Conservation (phyloP, 129 eudicot species). For the Helichrysum umbraculigerum region DNA sequence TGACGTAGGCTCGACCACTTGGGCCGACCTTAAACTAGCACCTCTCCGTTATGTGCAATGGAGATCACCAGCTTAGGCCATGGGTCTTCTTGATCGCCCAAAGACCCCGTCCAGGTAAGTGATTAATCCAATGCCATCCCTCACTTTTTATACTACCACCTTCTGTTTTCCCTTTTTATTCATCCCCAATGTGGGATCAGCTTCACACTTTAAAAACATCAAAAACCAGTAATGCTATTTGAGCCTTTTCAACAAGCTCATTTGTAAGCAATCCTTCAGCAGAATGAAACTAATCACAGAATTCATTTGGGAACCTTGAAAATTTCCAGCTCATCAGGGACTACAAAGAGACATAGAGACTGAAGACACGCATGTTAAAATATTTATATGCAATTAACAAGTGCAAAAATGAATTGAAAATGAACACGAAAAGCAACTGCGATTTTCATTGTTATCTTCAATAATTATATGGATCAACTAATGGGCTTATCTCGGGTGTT, state of each 20-base stretch:
- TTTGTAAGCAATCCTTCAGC: not conserved
- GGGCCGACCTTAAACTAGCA: not conserved
- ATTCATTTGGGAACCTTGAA: not conserved
- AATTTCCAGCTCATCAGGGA: no score
- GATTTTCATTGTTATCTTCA: no score
- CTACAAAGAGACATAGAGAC: no score
- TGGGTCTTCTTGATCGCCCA: not conserved
- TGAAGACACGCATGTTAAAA: no score
- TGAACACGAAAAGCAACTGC: no score
- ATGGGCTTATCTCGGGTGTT: no score
- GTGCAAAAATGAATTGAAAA: no score
- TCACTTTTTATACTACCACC: not conserved
- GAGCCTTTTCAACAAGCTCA: not conserved
- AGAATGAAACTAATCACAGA: not conserved
- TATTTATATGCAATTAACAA: no score
- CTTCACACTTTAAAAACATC: not conserved
- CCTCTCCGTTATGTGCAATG: not conserved
- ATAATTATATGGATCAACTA: no score
- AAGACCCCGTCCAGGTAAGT: not conserved
- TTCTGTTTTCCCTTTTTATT: not conserved
- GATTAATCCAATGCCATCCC: not conserved
- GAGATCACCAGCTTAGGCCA: not conserved
- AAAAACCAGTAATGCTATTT: not conserved
- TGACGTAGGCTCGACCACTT: not conserved
- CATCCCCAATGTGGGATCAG: not conserved